A percentile compares a stretch with the other conserved stretches of the same genome.
These are phyloP conservation scores for Gnaphalium uliginosum DNA, from an alignment of 129 eudicot species.

Conservation along the genomic window DNA sequence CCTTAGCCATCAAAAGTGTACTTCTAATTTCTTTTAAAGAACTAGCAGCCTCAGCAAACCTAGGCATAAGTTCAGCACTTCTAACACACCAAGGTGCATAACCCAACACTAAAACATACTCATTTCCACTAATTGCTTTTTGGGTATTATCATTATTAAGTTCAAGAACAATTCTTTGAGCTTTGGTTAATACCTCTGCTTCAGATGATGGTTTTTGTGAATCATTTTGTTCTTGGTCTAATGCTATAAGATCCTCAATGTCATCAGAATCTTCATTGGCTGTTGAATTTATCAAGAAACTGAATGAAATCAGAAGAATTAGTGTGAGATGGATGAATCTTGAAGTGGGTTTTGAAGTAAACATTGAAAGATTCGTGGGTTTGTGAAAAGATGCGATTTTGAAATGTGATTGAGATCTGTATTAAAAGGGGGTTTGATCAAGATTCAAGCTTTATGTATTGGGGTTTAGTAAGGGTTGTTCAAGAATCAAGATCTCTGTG, in stretches of 20 bases:
- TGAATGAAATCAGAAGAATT: conserved; percentile 42
- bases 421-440: neutral
- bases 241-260: conserved; percentile 71
- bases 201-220: conserved; percentile 45
- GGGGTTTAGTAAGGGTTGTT: neutral
- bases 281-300: conserved; percentile 24
- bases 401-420: neutral
- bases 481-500: neutral
- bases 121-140: conserved; percentile 52
- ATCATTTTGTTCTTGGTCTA: conserved; percentile 58
- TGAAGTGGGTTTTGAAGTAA: conserved; percentile 51
- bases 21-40: conserved; percentile 49
- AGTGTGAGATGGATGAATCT: conserved; percentile 38
- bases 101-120: conserved; percentile 74
- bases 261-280: conserved; percentile 50
- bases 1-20: conserved; percentile 55
- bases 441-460: neutral
- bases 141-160: conserved; percentile 60
- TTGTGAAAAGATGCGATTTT: neutral
- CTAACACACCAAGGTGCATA: conserved; percentile 89
- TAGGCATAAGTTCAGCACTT: conserved; percentile 95
- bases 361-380: conserved; percentile 31
- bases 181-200: conserved; percentile 67
- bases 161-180: conserved; percentile 77
- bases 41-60: conserved; percentile 89